These are phyloP conservation scores for Catunica adiposa DNA, from an alignment of 2,329 filamentous ascomycete genomes.

Conservation along the genomic window DNA sequence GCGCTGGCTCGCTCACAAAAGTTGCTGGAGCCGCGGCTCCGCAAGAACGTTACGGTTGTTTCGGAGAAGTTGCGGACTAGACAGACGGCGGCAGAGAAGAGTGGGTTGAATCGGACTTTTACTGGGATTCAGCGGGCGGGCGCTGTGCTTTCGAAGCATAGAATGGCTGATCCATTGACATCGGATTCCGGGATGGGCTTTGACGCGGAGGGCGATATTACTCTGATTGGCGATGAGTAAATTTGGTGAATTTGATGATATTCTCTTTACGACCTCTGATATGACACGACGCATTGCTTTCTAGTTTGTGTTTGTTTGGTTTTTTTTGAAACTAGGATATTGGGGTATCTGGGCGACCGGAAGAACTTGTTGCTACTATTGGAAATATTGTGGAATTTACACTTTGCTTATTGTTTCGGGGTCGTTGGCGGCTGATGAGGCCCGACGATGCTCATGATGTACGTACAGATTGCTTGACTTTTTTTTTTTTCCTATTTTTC, in stretches of 20 bases:
- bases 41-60: background rate
- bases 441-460: background rate
- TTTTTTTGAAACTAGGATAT: background rate
- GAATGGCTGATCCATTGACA: background rate
- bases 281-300: background rate
- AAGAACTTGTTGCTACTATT: background rate
- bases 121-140: background rate
- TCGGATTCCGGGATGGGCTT: background rate
- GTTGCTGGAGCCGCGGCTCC: slow-evolving; percentile 3
- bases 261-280: background rate
- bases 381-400: slow-evolving; percentile 1
- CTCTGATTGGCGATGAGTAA: background rate
- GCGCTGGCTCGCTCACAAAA: slow-evolving; percentile 7
- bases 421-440: background rate
- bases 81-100: background rate
- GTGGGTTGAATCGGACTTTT: background rate
- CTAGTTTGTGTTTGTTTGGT: background rate
- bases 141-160: background rate
- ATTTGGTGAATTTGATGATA: background rate
- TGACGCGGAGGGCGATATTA: background rate
- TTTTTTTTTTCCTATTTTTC: slow-evolving; percentile 2
- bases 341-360: background rate
- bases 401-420: background rate
- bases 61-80: background rate
- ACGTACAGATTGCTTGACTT: background rate